Percentiles rank a stretch among this genome's conserved stretches.
Conservation (phyloP, 169 alveolate species). For the Cryptosporidium muris region DNA sequence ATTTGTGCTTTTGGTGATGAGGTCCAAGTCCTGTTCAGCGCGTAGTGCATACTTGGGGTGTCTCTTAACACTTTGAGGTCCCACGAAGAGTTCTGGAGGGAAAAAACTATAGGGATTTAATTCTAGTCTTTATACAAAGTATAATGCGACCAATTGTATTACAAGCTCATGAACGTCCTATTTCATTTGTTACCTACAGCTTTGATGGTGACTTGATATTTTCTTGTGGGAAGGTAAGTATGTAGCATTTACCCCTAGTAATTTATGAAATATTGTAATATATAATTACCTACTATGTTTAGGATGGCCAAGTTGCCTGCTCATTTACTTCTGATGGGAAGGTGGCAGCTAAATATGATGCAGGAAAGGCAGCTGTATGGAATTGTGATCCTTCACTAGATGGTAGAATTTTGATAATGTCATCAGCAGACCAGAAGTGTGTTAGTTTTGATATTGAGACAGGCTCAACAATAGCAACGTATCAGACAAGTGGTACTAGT, state of each 20-base stretch:
- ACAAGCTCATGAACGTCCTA: conserved; percentile 89
- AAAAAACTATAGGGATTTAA: too few relatives aligned
- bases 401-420: conserved; percentile 81
- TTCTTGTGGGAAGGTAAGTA: conserved; percentile 88
- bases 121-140: too few relatives aligned
- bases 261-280: background rate
- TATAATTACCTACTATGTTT: conserved; percentile 2
- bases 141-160: conserved; percentile 84
- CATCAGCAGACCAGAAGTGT: conserved; percentile 87
- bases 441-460: conserved; percentile 82
- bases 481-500: conserved; percentile 46
- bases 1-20: too few relatives aligned
- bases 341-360: conserved; percentile 83
- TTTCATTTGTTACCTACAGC: conserved; percentile 87
- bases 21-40: too few relatives aligned
- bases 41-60: too few relatives aligned
- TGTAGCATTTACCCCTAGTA: background rate
- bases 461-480: conserved; percentile 76
- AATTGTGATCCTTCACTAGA: conserved; percentile 86
- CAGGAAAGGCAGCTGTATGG: conserved; percentile 89
- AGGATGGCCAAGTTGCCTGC: conserved; percentile 79
- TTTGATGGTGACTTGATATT: conserved; percentile 88
- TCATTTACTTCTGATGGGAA: conserved; percentile 68
- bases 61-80: too few relatives aligned
- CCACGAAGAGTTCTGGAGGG: too few relatives aligned